Evolutionary conservation across 2,329 filamentous ascomycete species (phyloP), one percentile per base, ranked within the genome.

Genomic region (Ceratocystis variospora): DNA sequence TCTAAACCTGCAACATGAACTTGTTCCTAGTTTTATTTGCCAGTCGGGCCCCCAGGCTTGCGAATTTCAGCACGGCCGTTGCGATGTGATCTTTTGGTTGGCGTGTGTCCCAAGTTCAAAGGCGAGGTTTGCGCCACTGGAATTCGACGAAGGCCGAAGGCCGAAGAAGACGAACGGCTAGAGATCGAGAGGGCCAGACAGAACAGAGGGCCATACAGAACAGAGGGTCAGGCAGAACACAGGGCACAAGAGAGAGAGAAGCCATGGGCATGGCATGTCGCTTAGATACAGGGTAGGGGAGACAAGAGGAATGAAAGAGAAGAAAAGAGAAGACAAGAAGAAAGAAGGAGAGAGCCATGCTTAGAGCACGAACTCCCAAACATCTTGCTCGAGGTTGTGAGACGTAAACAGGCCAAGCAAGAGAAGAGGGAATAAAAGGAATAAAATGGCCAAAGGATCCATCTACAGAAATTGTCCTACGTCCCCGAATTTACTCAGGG

Each of bases 351-450:
- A 22, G n/a, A 12, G 46, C 46, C 53, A n/a, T 37, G 53, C 53
- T 31, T 8, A 59, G 53, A n/a, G 53, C 7, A 59, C 17, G 46
- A 50, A 59, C 53, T 33, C 53, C 15, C 53, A 59, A 59, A 33
- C 53, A 28, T 59, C 53, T 57, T 57, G 53, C 46, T 50, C 22
- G 46, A 12, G 10, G 53, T 57, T 57, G 53, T 59, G 25, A 59
- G 53, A 59, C 53, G 53, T 31, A 59, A 33, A 7, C 28, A 37
- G n/a, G 17, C 28, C 33, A 37, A 37, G 33, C 33, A 37, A 37
- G n/a, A 33, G 7, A 37, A 59, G 10, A 57, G 10, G 25, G 17
- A n/a, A 50, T 12, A 59, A 59, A 31, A 59, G 25, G 6, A 57
- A 57, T 31, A 31, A 31, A 31, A 17, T 10, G n/a, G n/a, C 46